phyloP scores from a whole-genome alignment of 176 grass and related monocot species.

The Phyllostachys edulis region DNA sequence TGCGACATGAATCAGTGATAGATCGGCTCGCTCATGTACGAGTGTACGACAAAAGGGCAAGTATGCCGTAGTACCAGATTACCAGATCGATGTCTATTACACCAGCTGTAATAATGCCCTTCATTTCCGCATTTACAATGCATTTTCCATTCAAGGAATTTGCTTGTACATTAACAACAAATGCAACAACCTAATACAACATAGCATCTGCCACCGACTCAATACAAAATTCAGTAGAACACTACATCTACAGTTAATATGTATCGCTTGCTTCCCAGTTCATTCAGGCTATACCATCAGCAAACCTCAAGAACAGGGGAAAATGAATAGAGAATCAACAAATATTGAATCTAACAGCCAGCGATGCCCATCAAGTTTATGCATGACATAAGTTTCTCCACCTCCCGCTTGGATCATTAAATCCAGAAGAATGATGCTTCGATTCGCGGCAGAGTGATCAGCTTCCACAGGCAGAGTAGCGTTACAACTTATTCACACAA shows the following conservation, averaged over 20 bases:
- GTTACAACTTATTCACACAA: slow-evolving; percentile 10
- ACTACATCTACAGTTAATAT: slow-evolving; percentile 15
- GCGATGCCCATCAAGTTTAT: neutral
- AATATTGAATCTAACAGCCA: slow-evolving; percentile 10
- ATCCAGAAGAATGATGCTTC: slow-evolving; percentile 17
- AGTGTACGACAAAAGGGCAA: neutral
- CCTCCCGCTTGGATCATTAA: neutral
- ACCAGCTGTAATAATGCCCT: neutral
- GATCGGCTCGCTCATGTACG: neutral
- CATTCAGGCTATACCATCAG: slow-evolving; percentile 4
- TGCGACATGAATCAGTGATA: neutral
- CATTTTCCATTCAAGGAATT: slow-evolving; percentile 10
- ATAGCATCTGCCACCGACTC: neutral
- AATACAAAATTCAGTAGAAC: neutral
- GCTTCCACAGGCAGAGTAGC: neutral
- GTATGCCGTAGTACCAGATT: no score
- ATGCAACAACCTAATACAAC: slow-evolving; percentile 22
- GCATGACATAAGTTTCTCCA: slow-evolving; percentile 10
- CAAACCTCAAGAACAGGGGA: neutral
- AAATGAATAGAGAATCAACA: slow-evolving; percentile 15
- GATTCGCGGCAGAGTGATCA: neutral
- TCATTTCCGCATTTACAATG: neutral
- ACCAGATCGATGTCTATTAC: neutral
- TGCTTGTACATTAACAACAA: slow-evolving; percentile 19
- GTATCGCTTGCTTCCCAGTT: neutral